phyloP scores from a whole-genome alignment of 495 filamentous ascomycete species.

The Cryomyces antarcticus region DNA sequence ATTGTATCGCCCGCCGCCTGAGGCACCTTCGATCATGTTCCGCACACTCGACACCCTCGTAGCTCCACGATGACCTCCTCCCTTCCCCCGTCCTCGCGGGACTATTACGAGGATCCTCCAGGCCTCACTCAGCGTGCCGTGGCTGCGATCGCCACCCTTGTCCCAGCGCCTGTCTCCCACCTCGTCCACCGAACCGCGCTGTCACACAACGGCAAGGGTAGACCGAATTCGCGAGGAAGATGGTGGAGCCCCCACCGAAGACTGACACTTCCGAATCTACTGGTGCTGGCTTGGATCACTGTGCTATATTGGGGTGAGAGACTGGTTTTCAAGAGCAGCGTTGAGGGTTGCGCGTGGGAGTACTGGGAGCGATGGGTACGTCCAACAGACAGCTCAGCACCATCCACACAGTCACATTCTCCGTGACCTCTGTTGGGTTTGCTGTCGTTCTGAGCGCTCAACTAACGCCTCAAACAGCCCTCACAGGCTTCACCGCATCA shows the following conservation, averaged over 20 bases:
- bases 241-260: not conserved
- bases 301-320: slow-evolving; percentile 77
- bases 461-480: slow-evolving; percentile 30
- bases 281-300: slow-evolving; percentile 56
- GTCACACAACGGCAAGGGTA: no score
- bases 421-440: not conserved
- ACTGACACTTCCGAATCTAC: slow-evolving; percentile 21
- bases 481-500: slow-evolving; percentile 59
- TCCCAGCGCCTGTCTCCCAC: not conserved
- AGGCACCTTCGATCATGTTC: no score
- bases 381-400: slow-evolving; percentile 1
- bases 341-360: slow-evolving; percentile 60
- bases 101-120: not conserved
- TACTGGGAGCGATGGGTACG: slow-evolving; percentile 87
- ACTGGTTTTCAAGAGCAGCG: slow-evolving; percentile 43
- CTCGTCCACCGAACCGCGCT: no score
- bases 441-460: slow-evolving; percentile 1
- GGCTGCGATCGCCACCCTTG: not conserved
- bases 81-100: not conserved
- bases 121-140: not conserved
- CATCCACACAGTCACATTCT: not conserved
- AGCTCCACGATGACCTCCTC: no score
- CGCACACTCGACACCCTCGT: no score
- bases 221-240: not conserved
- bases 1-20: no score